Evolutionary conservation across 2,329 filamentous ascomycete genomes (phyloP).

Genomic region (Alternaria conjuncta): DNA sequence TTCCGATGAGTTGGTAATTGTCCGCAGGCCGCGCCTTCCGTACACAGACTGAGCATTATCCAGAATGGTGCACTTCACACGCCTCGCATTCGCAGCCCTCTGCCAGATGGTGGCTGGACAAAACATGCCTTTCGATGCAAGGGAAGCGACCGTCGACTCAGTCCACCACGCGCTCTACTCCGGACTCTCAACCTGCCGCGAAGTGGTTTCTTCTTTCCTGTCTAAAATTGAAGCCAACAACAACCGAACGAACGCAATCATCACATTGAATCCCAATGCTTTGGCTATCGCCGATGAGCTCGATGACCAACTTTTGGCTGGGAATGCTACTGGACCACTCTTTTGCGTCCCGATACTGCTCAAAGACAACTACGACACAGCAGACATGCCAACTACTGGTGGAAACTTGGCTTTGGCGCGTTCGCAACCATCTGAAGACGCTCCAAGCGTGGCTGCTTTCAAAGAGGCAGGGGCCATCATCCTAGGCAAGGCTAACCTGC

Average conservation of each 20-base stretch:
- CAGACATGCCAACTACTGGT: conserved; percentile 64
- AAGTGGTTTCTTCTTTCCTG: conserved; percentile 62
- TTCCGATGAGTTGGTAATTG: neutral
- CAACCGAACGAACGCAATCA: conserved; percentile 63
- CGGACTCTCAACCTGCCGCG: conserved; percentile 60
- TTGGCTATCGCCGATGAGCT: conserved; percentile 57
- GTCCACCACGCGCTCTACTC: conserved; percentile 64
- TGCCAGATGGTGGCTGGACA: conserved; percentile 14
- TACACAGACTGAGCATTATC: neutral
- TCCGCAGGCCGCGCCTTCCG: neutral
- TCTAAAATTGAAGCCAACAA: conserved; percentile 65
- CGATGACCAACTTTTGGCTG: conserved; percentile 55
- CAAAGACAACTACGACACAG: conserved; percentile 69
- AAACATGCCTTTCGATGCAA: conserved; percentile 56
- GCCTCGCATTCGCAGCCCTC: conserved; percentile 5
- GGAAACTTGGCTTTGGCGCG: conserved; percentile 58
- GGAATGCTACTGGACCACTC: conserved; percentile 59
- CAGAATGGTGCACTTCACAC: conserved; percentile 13
- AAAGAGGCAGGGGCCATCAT: conserved; percentile 61
- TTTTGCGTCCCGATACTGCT: conserved; percentile 68
- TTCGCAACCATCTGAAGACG: conserved; percentile 57
- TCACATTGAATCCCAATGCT: conserved; percentile 59
- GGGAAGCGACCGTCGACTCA: conserved; percentile 65
- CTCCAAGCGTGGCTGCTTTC: conserved; percentile 58
- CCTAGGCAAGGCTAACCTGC: conserved; percentile 64